phyloP scores from a whole-genome alignment of 2,329 filamentous ascomycete genomes.

The Lecanicillium sp. region DNA sequence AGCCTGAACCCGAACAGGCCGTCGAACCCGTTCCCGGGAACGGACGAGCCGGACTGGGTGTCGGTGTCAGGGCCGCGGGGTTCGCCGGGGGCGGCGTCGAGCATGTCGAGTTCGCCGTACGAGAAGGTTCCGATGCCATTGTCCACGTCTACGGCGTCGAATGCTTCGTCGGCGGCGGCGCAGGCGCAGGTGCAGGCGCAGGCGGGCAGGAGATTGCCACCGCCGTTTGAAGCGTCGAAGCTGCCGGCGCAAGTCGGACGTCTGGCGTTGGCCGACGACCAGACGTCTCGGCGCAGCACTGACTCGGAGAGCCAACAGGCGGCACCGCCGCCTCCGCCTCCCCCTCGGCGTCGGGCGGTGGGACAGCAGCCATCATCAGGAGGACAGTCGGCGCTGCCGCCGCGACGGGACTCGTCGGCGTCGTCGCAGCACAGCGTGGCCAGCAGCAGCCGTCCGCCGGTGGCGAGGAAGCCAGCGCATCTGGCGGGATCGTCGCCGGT shows the following conservation, averaged over 20 bases:
- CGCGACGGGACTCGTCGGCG: constrained; percentile 30
- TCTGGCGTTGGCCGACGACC: constrained; percentile 35
- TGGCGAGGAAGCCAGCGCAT: constrained; percentile 59
- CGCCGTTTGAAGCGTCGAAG: constrained; percentile 41
- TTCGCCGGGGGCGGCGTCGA: constrained; percentile 49
- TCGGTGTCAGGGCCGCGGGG: constrained; percentile 44
- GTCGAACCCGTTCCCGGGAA: constrained; percentile 74
- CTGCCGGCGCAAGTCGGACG: constrained; percentile 42
- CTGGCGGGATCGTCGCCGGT: constrained; percentile 27
- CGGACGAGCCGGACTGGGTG: constrained; percentile 80
- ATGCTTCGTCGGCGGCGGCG: constrained; percentile 27
- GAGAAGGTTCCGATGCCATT: constrained; percentile 50
- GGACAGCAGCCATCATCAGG: constrained; percentile 27
- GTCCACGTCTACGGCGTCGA: constrained; percentile 38
- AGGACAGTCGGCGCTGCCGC: constrained; percentile 29
- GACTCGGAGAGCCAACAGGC: constrained; percentile 10
- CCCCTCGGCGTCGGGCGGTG: constrained; percentile 21
- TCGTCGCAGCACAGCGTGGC: constrained; percentile 3
- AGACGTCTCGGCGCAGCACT: neutral
- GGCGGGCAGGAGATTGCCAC: no score
- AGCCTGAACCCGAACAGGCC: constrained; percentile 67
- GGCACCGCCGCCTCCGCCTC: constrained; percentile 24
- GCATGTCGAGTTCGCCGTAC: constrained; percentile 54
- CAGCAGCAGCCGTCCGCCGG: constrained; percentile 37
- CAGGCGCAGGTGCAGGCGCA: no score